Base-by-base conservation (phyloP, 805 yeast species). In the Cyberlindnera mrakii region DNA sequence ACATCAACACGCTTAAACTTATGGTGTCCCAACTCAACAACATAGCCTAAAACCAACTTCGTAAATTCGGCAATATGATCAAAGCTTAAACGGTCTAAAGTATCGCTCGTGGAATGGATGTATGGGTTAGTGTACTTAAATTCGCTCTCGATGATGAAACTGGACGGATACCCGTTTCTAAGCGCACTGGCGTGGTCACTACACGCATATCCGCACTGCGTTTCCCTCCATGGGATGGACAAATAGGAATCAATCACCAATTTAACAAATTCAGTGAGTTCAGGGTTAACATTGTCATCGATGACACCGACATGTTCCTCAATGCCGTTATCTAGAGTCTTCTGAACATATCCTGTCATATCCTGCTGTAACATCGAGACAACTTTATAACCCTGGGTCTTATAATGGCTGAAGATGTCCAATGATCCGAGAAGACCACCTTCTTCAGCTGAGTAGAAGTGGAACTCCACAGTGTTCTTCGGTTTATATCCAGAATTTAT, bases 381-480 rank as follows among this genome's bases (percentile, higher is more conserved):
- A 18, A 91, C 88, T 7, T 72, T 66, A 37, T 65, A 66, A 27
- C 68, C 66, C n/a, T 67, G 54, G 1, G 30, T n/a, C 10, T 65
- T 58, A 57, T 85, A 85, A 20, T 65, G 61, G 9, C 75, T 63
- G 61, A 85, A 86, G 10, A 91, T 76, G 48, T 85, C 96, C 49
- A 78, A 72, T 5, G 96, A 87, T 1, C 98, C 98, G 41, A 86
- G 68, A 43, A 87, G 67, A 0, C 96, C 97, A 47, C 87, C 89
- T 70, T 91, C 98, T 67, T 91, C 98, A 2, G 96, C 98, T 23
- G 95, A 78, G 67, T 88, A 91, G 72, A 88, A 91, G 65, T 91
- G 98, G 68, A 91, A 90, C 61, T 91, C 96, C 16, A 91, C 64
- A 0, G 95, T 78, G 63, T 88, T 86, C 35, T 73, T 65, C 13